A percentile compares a stretch with the other conserved stretches of the same genome.
Conservation (phyloP, 2,329 filamentous ascomycete species). For the Colletotrichum endophyticum region DNA sequence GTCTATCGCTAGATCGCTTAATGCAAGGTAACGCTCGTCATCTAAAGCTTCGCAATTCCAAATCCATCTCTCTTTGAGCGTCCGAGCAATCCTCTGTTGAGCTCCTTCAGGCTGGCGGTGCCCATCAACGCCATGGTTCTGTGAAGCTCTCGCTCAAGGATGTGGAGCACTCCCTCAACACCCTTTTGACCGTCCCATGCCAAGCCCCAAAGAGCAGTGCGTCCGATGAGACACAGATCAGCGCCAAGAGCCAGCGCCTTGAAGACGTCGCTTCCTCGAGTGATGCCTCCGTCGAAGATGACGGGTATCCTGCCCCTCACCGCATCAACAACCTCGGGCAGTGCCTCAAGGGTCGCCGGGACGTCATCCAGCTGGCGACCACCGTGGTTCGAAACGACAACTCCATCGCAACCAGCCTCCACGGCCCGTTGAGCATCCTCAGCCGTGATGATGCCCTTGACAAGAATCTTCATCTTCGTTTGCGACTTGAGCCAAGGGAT, state of each 20-base stretch:
- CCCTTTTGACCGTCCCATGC: slow-evolving; percentile 20
- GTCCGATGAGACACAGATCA: slow-evolving; percentile 10
- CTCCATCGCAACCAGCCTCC: slow-evolving; percentile 20
- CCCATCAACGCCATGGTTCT: slow-evolving; percentile 17
- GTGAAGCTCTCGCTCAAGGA: slow-evolving; percentile 9
- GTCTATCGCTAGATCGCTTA: background rate
- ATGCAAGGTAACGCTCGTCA: background rate
- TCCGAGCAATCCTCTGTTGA: slow-evolving; percentile 6
- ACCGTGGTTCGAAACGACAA: slow-evolving; percentile 27
- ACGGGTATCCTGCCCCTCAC: slow-evolving; percentile 27
- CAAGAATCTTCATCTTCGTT: slow-evolving; percentile 28
- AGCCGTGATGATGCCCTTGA: slow-evolving; percentile 25
- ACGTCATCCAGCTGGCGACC: slow-evolving; percentile 22
- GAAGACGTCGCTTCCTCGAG: slow-evolving; percentile 14
- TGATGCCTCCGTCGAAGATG: slow-evolving; percentile 16
- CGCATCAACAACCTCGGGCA: slow-evolving; percentile 9
- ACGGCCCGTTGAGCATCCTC: slow-evolving; percentile 25
- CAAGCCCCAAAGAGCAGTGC: slow-evolving; percentile 16
- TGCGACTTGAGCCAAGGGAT: slow-evolving; percentile 25
- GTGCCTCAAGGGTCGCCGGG: slow-evolving; percentile 22
- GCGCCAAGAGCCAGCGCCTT: slow-evolving; percentile 16
- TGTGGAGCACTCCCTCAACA: slow-evolving; percentile 18
- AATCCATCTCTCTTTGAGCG: slow-evolving; percentile 4
- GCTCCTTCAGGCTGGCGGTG: slow-evolving; percentile 5
- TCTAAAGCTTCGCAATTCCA: slow-evolving; percentile 9